Percentiles rank a stretch among this genome's conserved stretches.
These are phyloP conservation scores for Citrus mangshanensis DNA, from an alignment of 345 rosid genomes.

Conservation along the genomic window DNA sequence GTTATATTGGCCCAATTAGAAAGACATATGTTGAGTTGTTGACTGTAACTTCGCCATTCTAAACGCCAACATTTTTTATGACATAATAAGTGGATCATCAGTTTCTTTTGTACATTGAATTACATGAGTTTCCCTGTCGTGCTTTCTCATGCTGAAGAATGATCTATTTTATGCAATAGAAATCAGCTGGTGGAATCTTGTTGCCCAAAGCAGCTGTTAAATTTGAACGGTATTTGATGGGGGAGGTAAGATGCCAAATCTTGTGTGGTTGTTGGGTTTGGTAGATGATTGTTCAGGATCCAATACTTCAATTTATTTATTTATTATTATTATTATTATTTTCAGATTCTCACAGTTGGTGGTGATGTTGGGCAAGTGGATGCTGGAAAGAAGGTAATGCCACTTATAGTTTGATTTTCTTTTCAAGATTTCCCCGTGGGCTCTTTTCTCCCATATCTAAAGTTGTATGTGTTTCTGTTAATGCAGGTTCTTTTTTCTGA, in stretches of 20 bases:
- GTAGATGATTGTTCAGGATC: not conserved
- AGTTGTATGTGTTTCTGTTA: conserved; percentile 3
- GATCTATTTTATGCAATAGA: conserved; percentile 36
- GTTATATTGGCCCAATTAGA: not conserved
- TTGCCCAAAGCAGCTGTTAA: conserved; percentile 91
- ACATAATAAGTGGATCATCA: not conserved
- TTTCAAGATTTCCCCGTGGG: not conserved
- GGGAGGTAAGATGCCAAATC: conserved; percentile 55
- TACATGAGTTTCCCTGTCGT: not conserved
- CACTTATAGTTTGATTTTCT: not conserved
- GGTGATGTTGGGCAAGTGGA: conserved; percentile 58
- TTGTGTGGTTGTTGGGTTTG: not conserved
- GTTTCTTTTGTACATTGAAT: not conserved
- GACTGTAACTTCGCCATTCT: not conserved
- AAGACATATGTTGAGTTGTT: not conserved
- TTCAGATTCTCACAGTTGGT: conserved; percentile 74
- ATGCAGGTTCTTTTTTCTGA: conserved; percentile 89
- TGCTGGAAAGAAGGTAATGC: conserved; percentile 72
- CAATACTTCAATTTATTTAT: not conserved
- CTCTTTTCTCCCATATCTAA: not conserved
- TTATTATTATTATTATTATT: no score
- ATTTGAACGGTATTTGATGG: conserved; percentile 77
- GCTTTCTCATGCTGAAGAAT: conserved; percentile 8
- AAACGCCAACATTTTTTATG: not conserved
- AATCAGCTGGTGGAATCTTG: conserved; percentile 86